Percentiles rank a stretch among this genome's conserved stretches.
Conservation (phyloP, 1,139 yeast species). For the Magnusiomyces ingens region DNA sequence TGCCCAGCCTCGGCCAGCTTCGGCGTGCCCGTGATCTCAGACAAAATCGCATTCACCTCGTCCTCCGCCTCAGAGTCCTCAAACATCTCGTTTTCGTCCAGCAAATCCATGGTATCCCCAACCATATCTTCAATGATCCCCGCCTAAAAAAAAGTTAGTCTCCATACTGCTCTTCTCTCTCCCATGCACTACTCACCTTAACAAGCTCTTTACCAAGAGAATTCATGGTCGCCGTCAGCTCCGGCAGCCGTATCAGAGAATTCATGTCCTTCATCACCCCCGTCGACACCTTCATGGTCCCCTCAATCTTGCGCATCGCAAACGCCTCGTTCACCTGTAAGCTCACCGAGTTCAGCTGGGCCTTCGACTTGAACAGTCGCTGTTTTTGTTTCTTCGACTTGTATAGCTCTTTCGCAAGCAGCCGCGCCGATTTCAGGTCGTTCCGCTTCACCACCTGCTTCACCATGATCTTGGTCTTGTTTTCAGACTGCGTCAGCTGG, state of each 20-base stretch:
- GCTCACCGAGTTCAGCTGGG: conserved; percentile 77
- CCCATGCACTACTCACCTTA: conserved; percentile 39
- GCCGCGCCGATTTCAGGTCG: conserved; percentile 65
- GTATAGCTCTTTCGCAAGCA: conserved; percentile 78
- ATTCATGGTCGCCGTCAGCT: conserved; percentile 75
- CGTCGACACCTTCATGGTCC: conserved; percentile 73
- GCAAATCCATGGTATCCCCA: conserved; percentile 75
- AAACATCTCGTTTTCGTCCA: conserved; percentile 60
- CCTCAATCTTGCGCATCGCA: conserved; percentile 75
- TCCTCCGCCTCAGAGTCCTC: conserved; percentile 65
- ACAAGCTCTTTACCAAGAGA: conserved; percentile 81
- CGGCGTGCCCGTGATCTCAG: conserved; percentile 44
- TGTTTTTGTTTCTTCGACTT: conserved; percentile 67
- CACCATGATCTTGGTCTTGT: conserved; percentile 68
- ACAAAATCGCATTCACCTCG: conserved; percentile 54
- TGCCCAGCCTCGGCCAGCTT: conserved; percentile 35
- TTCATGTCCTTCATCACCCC: conserved; percentile 87
- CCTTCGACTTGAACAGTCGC: conserved; percentile 70
- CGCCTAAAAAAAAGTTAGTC: conserved; percentile 31
- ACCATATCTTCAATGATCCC: conserved; percentile 96
- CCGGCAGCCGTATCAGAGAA: conserved; percentile 69
- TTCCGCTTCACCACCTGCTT: conserved; percentile 70
- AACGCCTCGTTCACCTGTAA: conserved; percentile 92
- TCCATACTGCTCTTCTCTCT: neutral
- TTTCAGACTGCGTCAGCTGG: conserved; percentile 44